A percentile compares a stretch with the other conserved stretches of the same genome.
Evolutionary conservation across 768 basidiomycete species (phyloP).

Genomic region (Lactarius sanguifluus): DNA sequence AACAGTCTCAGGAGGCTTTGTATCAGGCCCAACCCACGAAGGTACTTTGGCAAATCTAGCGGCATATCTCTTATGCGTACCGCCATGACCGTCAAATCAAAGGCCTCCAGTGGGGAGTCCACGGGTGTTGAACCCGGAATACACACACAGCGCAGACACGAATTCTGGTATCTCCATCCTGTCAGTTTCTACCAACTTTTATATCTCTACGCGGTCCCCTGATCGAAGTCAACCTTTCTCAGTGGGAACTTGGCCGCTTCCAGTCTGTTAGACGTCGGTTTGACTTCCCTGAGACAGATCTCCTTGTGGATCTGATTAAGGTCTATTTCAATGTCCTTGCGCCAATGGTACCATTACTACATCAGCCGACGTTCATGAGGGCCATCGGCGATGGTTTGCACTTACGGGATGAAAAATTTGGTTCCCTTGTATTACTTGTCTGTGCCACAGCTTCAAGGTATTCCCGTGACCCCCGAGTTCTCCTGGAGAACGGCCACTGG

Average conservation of each 20-base stretch:
- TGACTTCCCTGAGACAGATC: slow-evolving; percentile 26
- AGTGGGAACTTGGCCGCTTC: slow-evolving; percentile 28
- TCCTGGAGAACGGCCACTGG: slow-evolving; percentile 16
- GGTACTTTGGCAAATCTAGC: slow-evolving; percentile 30
- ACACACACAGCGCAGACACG: slow-evolving; percentile 8
- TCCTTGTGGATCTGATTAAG: slow-evolving; percentile 19
- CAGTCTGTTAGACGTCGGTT: slow-evolving; percentile 1
- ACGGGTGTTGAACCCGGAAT: not conserved
- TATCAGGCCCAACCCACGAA: slow-evolving; percentile 11
- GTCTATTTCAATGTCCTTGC: slow-evolving; percentile 21
- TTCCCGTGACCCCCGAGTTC: slow-evolving; percentile 23
- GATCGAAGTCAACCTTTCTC: not conserved
- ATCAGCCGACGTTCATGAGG: slow-evolving; percentile 26
- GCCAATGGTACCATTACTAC: slow-evolving; percentile 24
- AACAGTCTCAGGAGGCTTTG: slow-evolving; percentile 2
- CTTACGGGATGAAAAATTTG: slow-evolving; percentile 22
- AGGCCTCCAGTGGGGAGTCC: not conserved
- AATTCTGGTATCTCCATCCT: slow-evolving; percentile 24
- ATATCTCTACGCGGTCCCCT: not conserved
- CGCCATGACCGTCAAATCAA: slow-evolving; percentile 21
- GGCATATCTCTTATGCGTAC: slow-evolving; percentile 18
- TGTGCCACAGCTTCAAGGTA: slow-evolving; percentile 25
- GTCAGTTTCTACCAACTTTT: slow-evolving; percentile 4
- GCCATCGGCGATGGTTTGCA: slow-evolving; percentile 20
- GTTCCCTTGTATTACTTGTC: slow-evolving; percentile 24